Conservation (phyloP, 2,329 filamentous ascomycete species). For the Neophaeococcomyces mojaviensis region DNA sequence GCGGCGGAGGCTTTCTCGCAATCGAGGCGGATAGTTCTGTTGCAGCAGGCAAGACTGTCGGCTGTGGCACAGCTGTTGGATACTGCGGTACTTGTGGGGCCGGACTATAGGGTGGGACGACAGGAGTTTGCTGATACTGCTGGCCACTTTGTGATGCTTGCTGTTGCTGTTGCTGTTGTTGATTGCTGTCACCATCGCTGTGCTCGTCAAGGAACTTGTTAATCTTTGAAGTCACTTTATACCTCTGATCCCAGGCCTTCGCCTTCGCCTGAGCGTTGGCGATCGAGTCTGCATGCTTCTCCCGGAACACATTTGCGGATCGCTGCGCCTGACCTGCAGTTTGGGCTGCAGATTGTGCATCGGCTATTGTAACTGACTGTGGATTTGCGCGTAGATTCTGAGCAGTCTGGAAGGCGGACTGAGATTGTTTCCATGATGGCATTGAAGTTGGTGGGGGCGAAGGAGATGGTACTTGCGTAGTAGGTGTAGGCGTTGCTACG, state of each 20-base stretch:
- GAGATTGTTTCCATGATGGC: constrained; percentile 55
- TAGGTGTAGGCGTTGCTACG: constrained; percentile 11
- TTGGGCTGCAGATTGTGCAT: constrained; percentile 51
- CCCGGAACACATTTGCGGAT: constrained; percentile 61
- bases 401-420: constrained; percentile 55
- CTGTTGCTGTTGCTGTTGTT: constrained; percentile 15
- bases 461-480: constrained; percentile 26
- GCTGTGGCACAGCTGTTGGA: constrained; percentile 9
- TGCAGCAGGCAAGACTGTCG: constrained; percentile 22
- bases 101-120: constrained; percentile 10
- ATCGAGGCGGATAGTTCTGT: constrained; percentile 25
- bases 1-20: constrained; percentile 46
- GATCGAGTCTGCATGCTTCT: constrained; percentile 62
- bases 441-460: constrained; percentile 26
- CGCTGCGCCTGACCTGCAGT: constrained; percentile 54
- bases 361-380: constrained; percentile 52
- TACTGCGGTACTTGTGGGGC: constrained; percentile 9
- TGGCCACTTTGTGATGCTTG: constrained; percentile 21
- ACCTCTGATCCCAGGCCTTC: constrained; percentile 54
- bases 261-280: constrained; percentile 52
- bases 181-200: constrained; percentile 20
- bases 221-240: constrained; percentile 46
- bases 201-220: constrained; percentile 41
- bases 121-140: constrained; percentile 10
- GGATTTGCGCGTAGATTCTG: constrained; percentile 54